Conservation (phyloP, 208 protist species). For the Crithidia thermophila region DNA sequence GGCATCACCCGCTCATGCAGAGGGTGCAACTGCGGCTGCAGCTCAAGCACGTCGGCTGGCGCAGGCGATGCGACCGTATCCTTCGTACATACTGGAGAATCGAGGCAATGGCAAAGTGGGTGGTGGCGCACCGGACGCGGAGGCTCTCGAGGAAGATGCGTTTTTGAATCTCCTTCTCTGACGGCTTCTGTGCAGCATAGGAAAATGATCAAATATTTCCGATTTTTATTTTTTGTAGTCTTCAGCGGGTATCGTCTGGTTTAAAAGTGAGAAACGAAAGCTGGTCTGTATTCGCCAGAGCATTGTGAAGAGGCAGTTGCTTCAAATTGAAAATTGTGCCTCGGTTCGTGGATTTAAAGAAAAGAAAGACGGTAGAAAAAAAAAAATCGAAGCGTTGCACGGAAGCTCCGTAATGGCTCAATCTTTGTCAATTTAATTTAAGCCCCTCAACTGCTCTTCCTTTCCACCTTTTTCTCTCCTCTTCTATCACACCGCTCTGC, state of each 20-base stretch:
- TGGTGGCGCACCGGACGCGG: neutral
- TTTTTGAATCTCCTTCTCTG: slow-evolving; percentile 2
- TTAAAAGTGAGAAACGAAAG: too few species aligned
- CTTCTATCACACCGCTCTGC: too few species aligned
- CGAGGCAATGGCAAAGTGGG: neutral
- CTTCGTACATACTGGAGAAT: neutral
- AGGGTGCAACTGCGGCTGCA: neutral
- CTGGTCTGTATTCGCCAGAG: too few species aligned
- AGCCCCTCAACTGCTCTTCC: neutral
- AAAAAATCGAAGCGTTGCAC: too few species aligned
- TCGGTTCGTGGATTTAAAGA: too few species aligned
- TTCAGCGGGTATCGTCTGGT: too few species aligned
- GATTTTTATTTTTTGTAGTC: too few species aligned
- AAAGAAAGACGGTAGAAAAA: too few species aligned
- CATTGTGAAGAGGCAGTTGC: too few species aligned
- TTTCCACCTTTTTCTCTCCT: neutral
- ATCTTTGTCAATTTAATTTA: neutral
- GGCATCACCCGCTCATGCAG: neutral
- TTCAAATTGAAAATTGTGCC: too few species aligned
- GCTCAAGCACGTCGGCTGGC: neutral
- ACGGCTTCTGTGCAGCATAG: neutral
- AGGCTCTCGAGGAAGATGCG: neutral
- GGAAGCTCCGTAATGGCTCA: too few species aligned
- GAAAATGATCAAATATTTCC: too few species aligned
- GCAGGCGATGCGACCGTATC: neutral